Conservation (phyloP, 2,329 filamentous ascomycete species). For the Ceratocystis cacaofunesta region DNA sequence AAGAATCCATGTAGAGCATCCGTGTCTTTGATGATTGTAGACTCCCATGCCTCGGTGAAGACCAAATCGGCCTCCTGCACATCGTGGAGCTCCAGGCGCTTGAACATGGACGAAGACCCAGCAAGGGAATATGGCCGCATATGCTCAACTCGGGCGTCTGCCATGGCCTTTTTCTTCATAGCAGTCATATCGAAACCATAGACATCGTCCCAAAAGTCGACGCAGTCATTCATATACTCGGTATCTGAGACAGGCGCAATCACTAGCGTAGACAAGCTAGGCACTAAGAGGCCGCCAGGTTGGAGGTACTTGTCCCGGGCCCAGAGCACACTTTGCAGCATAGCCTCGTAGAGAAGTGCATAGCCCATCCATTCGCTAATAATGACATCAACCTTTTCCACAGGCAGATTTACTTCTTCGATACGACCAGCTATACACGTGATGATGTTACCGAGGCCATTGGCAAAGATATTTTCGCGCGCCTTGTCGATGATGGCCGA, state of each 20-base stretch:
- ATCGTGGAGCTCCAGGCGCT: conserved; percentile 61
- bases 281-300: conserved; percentile 67
- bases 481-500: conserved; percentile 81
- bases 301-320: conserved; percentile 77
- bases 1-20: conserved; percentile 65
- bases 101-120: conserved; percentile 49
- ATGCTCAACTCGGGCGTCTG: conserved; percentile 65
- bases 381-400: conserved; percentile 78
- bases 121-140: conserved; percentile 48
- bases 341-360: conserved; percentile 81
- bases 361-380: conserved; percentile 99
- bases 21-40: conserved; percentile 21
- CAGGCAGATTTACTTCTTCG: conserved; percentile 68
- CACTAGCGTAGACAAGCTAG: conserved; percentile 70
- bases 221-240: conserved; percentile 62
- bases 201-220: conserved; percentile 78
- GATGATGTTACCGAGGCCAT: conserved; percentile 58
- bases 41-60: conserved; percentile 55
- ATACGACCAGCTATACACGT: conserved; percentile 73
- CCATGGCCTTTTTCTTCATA: conserved; percentile 70
- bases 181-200: conserved; percentile 91
- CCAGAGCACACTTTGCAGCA: conserved; percentile 84
- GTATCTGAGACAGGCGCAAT: conserved; percentile 66
- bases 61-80: conserved; percentile 56
- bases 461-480: conserved; percentile 68